These are phyloP conservation scores for Dictyophora rubrovolvata DNA, from an alignment of 768 basidiomycete genomes.

Conservation along the genomic window DNA sequence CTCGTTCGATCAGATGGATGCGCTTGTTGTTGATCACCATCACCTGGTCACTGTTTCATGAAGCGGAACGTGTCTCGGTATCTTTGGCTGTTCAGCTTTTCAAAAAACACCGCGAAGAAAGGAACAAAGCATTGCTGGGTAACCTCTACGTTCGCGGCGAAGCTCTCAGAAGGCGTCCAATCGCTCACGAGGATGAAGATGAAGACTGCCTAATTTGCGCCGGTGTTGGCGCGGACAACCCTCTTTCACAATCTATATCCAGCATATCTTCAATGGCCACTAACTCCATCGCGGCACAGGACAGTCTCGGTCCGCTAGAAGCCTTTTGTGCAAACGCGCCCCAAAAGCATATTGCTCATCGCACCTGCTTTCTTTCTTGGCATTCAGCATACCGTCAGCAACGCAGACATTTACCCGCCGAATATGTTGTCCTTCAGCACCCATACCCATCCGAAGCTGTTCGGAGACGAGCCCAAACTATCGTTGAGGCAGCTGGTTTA, in stretches of 20 bases:
- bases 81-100: neutral
- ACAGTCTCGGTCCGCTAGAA: slow-evolving; percentile 15
- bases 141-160: slow-evolving; percentile 5
- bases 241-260: slow-evolving; percentile 10
- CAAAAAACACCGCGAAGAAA: slow-evolving; percentile 5
- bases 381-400: slow-evolving; percentile 14
- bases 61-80: slow-evolving; percentile 11
- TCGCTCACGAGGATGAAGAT: slow-evolving; percentile 12
- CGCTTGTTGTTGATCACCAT: slow-evolving; percentile 7
- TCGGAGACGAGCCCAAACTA: slow-evolving; percentile 7
- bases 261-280: slow-evolving; percentile 11
- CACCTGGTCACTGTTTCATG: slow-evolving; percentile 11
- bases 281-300: neutral
- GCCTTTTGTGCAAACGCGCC: slow-evolving; percentile 17
- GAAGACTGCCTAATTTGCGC: slow-evolving; percentile 18
- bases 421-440: slow-evolving; percentile 4
- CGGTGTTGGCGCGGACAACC: slow-evolving; percentile 12
- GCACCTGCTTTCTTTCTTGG: slow-evolving; percentile 17
- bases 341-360: slow-evolving; percentile 16
- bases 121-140: slow-evolving; percentile 2
- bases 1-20: slow-evolving; percentile 10
- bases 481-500: slow-evolving; percentile 12
- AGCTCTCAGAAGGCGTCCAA: neutral
- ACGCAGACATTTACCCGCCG: slow-evolving; percentile 7
- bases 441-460: neutral